Evolutionary conservation across 2,329 filamentous ascomycete genomes (phyloP), one percentile per base, ranked within the genome.

Genomic region (Epichloe sp.): DNA sequence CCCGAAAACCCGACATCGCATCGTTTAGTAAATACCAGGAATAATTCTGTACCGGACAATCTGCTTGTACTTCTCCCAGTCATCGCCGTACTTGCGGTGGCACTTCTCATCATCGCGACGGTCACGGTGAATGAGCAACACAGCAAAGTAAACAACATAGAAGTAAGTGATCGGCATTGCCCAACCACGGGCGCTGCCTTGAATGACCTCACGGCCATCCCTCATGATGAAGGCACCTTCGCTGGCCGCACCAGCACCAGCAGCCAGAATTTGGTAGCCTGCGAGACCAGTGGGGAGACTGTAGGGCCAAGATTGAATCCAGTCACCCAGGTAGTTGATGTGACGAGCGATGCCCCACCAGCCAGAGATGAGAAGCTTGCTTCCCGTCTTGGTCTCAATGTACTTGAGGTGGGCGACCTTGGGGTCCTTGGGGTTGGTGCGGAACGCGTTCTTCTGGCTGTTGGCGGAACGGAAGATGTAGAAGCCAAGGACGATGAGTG

Each of bases 261-360:
- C 72, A 3, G 77, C 72, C 17, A 83, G 72, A 48, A 95, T 82
- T 41, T 83, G 72, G 65, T 91, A 95, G 12, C 90, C 90, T 0
- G 89, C 85, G 53, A 94, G 66, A 1, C 87, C 86, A 0, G 90
- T 95, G 1, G 91, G 90, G 43, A 96, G 74, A 57, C 82, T 88
- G 69, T 93, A 96, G 0, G 88, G 82, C 88, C 88, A 96, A 8
- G 85, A 80, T 80, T 95, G 90, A 57, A 93, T 76, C 90, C 90
- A 96, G 71, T 97, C 91, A 49, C 90, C 91, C 1, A 95, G 70
- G 69, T 97, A 96, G 72, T 96, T 97, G 75, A 96, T 91, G 69
- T 97, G 91, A 42, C 91, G 81, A 0, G 90, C 86, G 21, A 80
- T 74, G 43, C 91, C 91, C 91, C 91, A 96, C 91, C 91, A 97